Evolutionary conservation across 139 green algal species (phyloP).

Genomic region (Picochlorum sp.): DNA sequence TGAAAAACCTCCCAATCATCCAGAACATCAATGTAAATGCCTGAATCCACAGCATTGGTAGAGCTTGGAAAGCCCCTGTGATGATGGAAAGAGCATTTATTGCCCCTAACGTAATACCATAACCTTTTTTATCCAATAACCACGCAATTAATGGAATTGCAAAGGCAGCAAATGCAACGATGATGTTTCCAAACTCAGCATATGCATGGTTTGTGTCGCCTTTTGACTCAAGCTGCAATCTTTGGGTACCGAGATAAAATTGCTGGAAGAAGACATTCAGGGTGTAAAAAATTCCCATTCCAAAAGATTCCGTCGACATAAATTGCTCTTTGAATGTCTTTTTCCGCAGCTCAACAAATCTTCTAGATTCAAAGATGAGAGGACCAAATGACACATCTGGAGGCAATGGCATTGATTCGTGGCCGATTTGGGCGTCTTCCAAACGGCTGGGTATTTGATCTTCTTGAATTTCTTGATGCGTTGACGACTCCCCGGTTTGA

Average conservation of each 20-base stretch:
- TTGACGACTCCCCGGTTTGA: neutral
- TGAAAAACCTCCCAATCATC: slow-evolving; percentile 43
- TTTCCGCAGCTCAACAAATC: slow-evolving; percentile 56
- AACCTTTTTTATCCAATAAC: slow-evolving; percentile 55
- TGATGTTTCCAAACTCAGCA: slow-evolving; percentile 46
- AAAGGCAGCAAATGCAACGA: slow-evolving; percentile 45
- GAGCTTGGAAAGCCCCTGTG: slow-evolving; percentile 31
- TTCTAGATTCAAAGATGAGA: slow-evolving; percentile 47
- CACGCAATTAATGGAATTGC: slow-evolving; percentile 45
- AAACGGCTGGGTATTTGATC: neutral
- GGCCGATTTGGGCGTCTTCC: slow-evolving; percentile 12
- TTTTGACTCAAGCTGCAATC: slow-evolving; percentile 47
- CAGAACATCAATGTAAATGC: slow-evolving; percentile 41
- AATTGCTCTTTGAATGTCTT: slow-evolving; percentile 46
- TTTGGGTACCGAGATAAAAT: slow-evolving; percentile 43
- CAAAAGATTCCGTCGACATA: slow-evolving; percentile 37
- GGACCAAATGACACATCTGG: slow-evolving; percentile 25
- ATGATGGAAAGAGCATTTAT: slow-evolving; percentile 43
- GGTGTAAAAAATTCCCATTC: slow-evolving; percentile 57
- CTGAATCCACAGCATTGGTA: slow-evolving; percentile 37
- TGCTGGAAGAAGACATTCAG: slow-evolving; percentile 51
- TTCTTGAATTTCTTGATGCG: neutral
- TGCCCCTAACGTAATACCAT: slow-evolving; percentile 42
- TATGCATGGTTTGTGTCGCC: slow-evolving; percentile 24
- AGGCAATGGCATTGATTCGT: slow-evolving; percentile 20